phyloP scores from a whole-genome alignment of 1,284 basidiomycete genomes.

The Apiotrichum gracile region DNA sequence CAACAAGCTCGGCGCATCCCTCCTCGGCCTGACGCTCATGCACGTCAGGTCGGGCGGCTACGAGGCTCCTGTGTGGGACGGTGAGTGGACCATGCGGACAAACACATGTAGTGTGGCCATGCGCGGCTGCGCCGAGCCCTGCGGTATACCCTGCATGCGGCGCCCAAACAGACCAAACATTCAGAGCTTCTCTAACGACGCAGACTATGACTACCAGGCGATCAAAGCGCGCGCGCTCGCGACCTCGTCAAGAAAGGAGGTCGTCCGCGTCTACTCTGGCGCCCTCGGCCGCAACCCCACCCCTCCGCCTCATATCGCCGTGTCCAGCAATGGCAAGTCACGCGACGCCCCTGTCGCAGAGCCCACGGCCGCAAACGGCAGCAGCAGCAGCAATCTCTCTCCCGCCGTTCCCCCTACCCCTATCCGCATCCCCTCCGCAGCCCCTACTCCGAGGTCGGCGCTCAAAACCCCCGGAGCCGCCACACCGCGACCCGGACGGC shows the following conservation, averaged over 20 bases:
- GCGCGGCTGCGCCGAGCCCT: too few species aligned
- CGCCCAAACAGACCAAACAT: neutral
- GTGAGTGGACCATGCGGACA: conserved; percentile 16
- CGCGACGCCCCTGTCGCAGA: too few species aligned
- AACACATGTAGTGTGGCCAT: neutral
- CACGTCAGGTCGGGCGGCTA: conserved; percentile 27
- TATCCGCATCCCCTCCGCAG: neutral
- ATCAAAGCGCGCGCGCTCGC: conserved; percentile 25
- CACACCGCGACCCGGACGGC: conserved; percentile 11
- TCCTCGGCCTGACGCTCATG: conserved; percentile 13
- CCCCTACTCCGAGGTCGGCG: conserved; percentile 6
- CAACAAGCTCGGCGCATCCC: conserved; percentile 7
- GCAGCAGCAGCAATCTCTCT: neutral
- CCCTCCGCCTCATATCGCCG: too few species aligned
- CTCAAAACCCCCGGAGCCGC: conserved; percentile 1
- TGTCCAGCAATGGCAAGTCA: too few species aligned
- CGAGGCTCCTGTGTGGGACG: conserved; percentile 29
- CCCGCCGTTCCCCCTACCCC: conserved; percentile 1
- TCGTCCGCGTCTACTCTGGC: conserved; percentile 15
- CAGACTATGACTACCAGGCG: conserved; percentile 30
- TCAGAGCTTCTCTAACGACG: neutral
- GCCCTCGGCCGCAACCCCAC: too few species aligned
- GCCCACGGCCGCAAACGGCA: neutral
- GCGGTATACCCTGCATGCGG: too few species aligned
- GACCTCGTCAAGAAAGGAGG: conserved; percentile 7